phyloP scores from a whole-genome alignment of 129 eudicot genomes.

The Silybum marianum region DNA sequence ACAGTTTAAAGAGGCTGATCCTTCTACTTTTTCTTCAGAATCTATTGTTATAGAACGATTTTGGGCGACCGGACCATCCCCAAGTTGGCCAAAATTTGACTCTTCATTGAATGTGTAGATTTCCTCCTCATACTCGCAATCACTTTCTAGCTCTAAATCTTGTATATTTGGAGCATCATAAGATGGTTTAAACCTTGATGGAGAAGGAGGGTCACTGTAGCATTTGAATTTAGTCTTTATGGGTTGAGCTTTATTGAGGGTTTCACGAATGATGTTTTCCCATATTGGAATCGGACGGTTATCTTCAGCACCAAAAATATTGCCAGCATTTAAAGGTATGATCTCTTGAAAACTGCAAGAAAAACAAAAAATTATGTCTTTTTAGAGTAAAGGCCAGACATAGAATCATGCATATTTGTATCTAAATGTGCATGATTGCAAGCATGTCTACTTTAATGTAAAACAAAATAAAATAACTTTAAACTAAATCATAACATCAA shows the following conservation, averaged over 20 bases:
- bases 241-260: constrained; percentile 53
- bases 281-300: constrained; percentile 68
- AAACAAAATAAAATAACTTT: background rate
- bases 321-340: constrained; percentile 84
- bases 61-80: constrained; percentile 29
- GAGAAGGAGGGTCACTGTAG: constrained; percentile 90
- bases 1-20: background rate
- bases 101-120: constrained; percentile 54
- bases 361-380: background rate
- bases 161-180: constrained; percentile 53
- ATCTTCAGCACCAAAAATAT: constrained; percentile 91
- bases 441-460: constrained; percentile 12
- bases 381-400: background rate
- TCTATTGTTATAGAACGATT: constrained; percentile 47
- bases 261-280: constrained; percentile 84
- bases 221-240: constrained; percentile 52
- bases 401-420: background rate
- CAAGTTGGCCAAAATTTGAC: constrained; percentile 25
- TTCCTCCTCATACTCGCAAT: constrained; percentile 55
- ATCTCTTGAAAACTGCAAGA: constrained; percentile 79
- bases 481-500: background rate
- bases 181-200: constrained; percentile 68
- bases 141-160: constrained; percentile 64
- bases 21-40: constrained; percentile 42
- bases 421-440: background rate